Evolutionary conservation across 1,284 basidiomycete species (phyloP).

Genomic region (Marasmius sp.): DNA sequence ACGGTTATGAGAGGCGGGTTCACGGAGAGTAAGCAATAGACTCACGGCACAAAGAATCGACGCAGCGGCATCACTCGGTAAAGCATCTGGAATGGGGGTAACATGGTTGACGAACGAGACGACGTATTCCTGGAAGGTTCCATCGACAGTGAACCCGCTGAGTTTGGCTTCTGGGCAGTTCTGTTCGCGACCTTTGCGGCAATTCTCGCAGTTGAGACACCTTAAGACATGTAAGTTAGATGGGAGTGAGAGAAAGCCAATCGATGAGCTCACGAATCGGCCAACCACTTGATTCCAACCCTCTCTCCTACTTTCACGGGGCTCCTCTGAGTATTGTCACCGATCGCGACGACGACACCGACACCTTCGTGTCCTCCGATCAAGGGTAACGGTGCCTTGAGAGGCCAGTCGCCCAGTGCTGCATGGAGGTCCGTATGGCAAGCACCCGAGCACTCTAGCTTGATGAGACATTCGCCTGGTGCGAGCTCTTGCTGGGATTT

Average conservation of each 20-base stretch:
- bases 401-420: constrained; percentile 70
- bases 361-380: constrained; percentile 88
- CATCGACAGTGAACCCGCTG: constrained; percentile 73
- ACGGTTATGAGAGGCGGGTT: neutral
- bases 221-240: constrained; percentile 15
- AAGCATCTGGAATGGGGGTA: constrained; percentile 70
- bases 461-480: constrained; percentile 81
- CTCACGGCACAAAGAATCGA: constrained; percentile 83
- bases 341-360: constrained; percentile 78
- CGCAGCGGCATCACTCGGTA: constrained; percentile 72
- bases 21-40: constrained; percentile 40
- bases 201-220: constrained; percentile 72
- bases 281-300: constrained; percentile 89
- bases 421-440: constrained; percentile 85
- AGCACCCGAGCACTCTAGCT: constrained; percentile 68
- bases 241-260: neutral
- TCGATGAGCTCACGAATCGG: constrained; percentile 58
- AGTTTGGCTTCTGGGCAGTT: no score
- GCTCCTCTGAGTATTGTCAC: constrained; percentile 44
- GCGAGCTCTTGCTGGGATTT: constrained; percentile 63
- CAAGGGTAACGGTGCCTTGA: constrained; percentile 66
- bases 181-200: constrained; percentile 65
- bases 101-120: constrained; percentile 71
- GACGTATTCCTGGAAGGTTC: constrained; percentile 83
- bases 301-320: constrained; percentile 74